Evolutionary conservation across 1,284 basidiomycete species (phyloP).

Genomic region (Kwoniella shivajii): DNA sequence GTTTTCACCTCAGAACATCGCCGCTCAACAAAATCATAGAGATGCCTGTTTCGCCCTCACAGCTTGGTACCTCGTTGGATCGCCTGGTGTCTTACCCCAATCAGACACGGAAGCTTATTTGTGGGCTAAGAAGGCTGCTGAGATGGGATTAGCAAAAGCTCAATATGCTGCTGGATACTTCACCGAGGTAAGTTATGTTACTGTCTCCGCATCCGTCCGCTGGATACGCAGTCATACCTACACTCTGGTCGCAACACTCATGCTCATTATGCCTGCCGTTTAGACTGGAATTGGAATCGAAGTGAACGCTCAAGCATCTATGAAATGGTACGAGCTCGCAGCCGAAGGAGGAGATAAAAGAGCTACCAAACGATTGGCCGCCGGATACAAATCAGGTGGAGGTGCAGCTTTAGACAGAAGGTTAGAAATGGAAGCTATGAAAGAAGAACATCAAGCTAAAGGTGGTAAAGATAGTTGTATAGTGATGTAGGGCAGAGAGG

Average conservation of each 20-base stretch:
- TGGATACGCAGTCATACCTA: background rate
- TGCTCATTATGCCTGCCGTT: background rate
- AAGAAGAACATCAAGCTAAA: constrained; percentile 46
- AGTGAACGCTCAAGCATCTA: constrained; percentile 68
- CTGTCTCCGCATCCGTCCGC: background rate
- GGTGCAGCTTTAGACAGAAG: constrained; percentile 44
- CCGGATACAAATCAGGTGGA: constrained; percentile 46
- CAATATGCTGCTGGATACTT: constrained; percentile 99
- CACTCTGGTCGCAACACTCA: too few relatives aligned
- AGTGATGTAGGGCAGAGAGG: constrained; percentile 65
- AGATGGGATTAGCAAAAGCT: constrained; percentile 89
- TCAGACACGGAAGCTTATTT: constrained; percentile 97
- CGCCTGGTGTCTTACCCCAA: constrained; percentile 94
- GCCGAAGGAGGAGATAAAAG: constrained; percentile 95
- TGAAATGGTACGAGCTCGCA: constrained; percentile 83
- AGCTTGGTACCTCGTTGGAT: constrained; percentile 98
- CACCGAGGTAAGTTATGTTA: constrained; percentile 63
- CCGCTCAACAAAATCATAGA: constrained; percentile 93
- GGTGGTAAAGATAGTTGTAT: constrained; percentile 68
- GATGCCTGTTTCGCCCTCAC: constrained; percentile 98
- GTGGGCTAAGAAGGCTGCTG: constrained; percentile 90
- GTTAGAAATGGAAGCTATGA: constrained; percentile 49
- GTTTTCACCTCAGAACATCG: constrained; percentile 72
- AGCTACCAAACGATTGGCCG: constrained; percentile 74
- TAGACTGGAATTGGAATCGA: constrained; percentile 79